Evolutionary conservation across 208 protist genomes (phyloP), one percentile per base, ranked within the genome.

Genomic region (Trypanosoma cruzi): DNA sequence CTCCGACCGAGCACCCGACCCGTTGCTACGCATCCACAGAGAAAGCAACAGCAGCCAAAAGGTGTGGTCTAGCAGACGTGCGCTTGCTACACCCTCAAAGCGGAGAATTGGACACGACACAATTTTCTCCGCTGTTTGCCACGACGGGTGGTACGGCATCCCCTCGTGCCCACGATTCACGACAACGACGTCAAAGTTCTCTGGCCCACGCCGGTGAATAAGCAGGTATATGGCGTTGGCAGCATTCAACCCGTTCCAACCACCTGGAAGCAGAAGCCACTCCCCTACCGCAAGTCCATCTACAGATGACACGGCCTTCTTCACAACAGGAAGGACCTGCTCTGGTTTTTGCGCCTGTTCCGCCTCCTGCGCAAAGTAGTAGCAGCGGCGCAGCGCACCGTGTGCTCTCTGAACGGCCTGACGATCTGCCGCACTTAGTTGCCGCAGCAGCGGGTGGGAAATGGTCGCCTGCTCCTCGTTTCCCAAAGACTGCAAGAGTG

Each of bases 1-100:
- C 82, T 95, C 89, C 14, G 89, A 95, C 10, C 59, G 71, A 52
- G 77, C 73, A 37, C 77, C 53, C 29, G 88, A 82, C 62, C 82
- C 79, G 54, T 90, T 91, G 46, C 60, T 52, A 28, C 80, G 70
- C 80, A 90, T 89, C 82, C 82, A 93, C 42, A 93, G 64, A 26
- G 87, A 86, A n/a, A 91, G 59, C 36, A 82, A 53, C n/a, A 93
- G 34, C 44, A 90, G 57, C 89, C 89, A 95, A 64, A 91, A 95
- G 16, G 77, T 56, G 31, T 57, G 48, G 60, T 93, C 85, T 44
- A 70, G 42, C 50, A 93, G 57, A 49, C 80, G 61, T 18, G 50
- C 61, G 22, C 40, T 50, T 14, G 79, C 46, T 22, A 95, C 68
- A 16, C 77, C 24, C 18, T 85, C 64, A 44, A 95, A 73, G 32